Evolutionary conservation across 225 moss, liverwort and hornwort genomes (phyloP), one percentile per base, ranked within the genome.

Genomic region (Physcomitrium patens): DNA sequence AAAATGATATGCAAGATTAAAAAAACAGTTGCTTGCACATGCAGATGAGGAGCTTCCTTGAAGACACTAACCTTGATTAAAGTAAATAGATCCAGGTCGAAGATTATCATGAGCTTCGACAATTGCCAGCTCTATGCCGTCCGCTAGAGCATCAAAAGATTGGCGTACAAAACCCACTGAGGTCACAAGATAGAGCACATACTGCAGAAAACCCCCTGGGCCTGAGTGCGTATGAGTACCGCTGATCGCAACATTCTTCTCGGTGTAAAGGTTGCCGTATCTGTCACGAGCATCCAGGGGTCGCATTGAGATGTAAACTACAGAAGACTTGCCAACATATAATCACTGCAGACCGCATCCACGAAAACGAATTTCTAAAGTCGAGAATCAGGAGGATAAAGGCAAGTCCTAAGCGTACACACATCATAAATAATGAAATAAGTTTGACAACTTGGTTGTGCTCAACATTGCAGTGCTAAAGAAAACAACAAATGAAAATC

Each of bases 161-260:
- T 99, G 99, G 18, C 89, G 99, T 70, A 99, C 92, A 27, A 99
- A 99, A 64, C 99, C 99, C 37, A 93, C 14, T 3, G 99, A 99
- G 16, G 99, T 99, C 68, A 99, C 78, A 49, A 99, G 73, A 52
- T 99, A 99, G 26, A 99, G 89, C 44, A 99, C 88, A 81, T 99
- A 99, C 79, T 99, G 99, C 82, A 99, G 83, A 79, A 92, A 99
- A 9, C 99, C 99, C 43, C 99, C 99, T 46, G 99, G 99, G 55
- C 89, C 99, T 49, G 99, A 88, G 82, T 99, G 99, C 31, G 99
- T 95, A 67, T 99, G 99, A 5, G 89, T 99, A 23, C 99, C 99
- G 67, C 95, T 95, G 76, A 99, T 95, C 15, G 91, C 83, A 64
- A 95, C 93, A 70, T 99, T 99, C 70, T 92, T 87, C 84, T 88